A percentile compares a stretch with the other conserved stretches of the same genome.
Evolutionary conservation across 2,329 filamentous ascomycete species (phyloP).

Genomic region (Aschersonia sp.): DNA sequence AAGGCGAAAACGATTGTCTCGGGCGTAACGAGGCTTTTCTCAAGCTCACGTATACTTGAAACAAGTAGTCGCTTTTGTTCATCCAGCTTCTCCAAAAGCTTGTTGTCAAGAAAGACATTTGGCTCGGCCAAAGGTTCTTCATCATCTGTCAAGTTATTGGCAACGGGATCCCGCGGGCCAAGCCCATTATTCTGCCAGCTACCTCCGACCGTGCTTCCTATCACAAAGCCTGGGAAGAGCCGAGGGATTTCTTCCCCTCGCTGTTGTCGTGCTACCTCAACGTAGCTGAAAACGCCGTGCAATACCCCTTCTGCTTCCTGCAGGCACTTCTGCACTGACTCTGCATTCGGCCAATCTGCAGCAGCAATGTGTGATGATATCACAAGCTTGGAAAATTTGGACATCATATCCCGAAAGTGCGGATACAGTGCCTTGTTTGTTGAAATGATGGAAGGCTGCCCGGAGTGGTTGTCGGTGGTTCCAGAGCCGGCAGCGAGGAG

Average conservation of each 20-base stretch:
- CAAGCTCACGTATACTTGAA: constrained; percentile 73
- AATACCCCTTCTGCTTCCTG: constrained; percentile 96
- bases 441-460: constrained; percentile 97
- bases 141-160: constrained; percentile 77
- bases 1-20: constrained; percentile 72
- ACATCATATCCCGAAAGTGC: constrained; percentile 99
- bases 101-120: constrained; percentile 57
- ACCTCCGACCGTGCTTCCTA: constrained; percentile 69
- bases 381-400: constrained; percentile 96
- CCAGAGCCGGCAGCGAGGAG: constrained; percentile 91
- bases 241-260: constrained; percentile 84
- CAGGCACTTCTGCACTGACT: constrained; percentile 87
- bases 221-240: constrained; percentile 85
- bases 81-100: constrained; percentile 69
- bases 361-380: constrained; percentile 96
- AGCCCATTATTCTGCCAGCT: constrained; percentile 70
- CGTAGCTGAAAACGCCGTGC: constrained; percentile 87
- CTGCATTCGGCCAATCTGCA: constrained; percentile 85
- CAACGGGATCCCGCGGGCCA: constrained; percentile 52
- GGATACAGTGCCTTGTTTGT: constrained; percentile 95
- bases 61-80: constrained; percentile 74
- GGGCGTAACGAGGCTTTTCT: constrained; percentile 63
- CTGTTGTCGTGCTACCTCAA: constrained; percentile 87
- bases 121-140: constrained; percentile 61
- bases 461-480: constrained; percentile 96